Evolutionary conservation across 2,329 filamentous ascomycete species (phyloP), one percentile per base, ranked within the genome.

Genomic region (Trichocomaceae sp.): DNA sequence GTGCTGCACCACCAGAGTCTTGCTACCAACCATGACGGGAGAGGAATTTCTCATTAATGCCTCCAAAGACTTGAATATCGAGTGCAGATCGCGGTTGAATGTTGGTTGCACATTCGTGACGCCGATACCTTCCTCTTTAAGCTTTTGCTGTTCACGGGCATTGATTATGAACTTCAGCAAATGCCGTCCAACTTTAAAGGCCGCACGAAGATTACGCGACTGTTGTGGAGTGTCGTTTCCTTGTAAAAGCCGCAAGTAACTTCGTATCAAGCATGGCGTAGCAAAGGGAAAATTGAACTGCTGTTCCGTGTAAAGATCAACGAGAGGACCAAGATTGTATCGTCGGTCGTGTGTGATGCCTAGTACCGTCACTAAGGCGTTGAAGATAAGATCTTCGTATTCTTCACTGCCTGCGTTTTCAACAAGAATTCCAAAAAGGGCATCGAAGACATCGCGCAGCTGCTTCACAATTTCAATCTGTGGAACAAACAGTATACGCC

Each of bases 381-480:
- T 90, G 70, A 99, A 97, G 1, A 96, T 85, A 15, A 96, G 74
- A 64, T 97, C 92, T 66, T 97, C 93, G 59, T 90, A 91, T 66
- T 95, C 89, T 60, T 95, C 89, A 60, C 90, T 90, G 9, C 89
- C 90, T n/a, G 89, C 84, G 64, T 95, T 86, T 62, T 96, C 90
- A 29, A 95, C 88, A 26, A 97, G 77, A 26, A 96, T 90, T 5
- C 89, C 87, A 66, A 99, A 99, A 0, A 99, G 81, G 0, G 90
- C 84, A 69, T 96, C 89, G 52, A 99, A 86, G 1, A 97, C 90
- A 63, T 95, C 87, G 59, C 83, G 87, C 7, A 97, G 76, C 42
- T 97, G 80, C 75, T 97, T 99, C 59, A 99, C 93, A 33, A 99
- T 88, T 72, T 99, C 95, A 54, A 97, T 96, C 68, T 99, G 93